Evolutionary conservation across 371 early-diverging fungal species (phyloP).

Genomic region (Mucor mucedo): DNA sequence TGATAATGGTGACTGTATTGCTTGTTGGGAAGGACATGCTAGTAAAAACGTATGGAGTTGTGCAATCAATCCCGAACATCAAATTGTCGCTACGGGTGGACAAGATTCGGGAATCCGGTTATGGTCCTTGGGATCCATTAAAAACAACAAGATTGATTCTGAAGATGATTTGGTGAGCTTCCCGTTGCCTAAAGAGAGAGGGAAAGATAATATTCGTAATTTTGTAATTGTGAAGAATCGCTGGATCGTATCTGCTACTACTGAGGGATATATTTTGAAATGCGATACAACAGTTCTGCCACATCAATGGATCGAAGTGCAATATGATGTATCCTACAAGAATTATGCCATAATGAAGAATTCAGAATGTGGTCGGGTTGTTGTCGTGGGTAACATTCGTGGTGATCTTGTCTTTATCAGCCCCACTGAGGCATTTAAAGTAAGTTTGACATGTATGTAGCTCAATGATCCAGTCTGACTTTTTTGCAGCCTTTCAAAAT

Average conservation of each 20-base stretch:
- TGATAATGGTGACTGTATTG: slow-evolving; percentile 58
- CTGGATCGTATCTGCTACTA: slow-evolving; percentile 42
- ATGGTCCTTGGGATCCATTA: slow-evolving; percentile 67
- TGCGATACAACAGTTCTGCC: slow-evolving; percentile 29
- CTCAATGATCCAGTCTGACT: background rate
- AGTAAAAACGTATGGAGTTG: slow-evolving; percentile 88
- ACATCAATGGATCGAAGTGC: slow-evolving; percentile 37
- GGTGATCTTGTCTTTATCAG: slow-evolving; percentile 64
- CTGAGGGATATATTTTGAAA: slow-evolving; percentile 52
- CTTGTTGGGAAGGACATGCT: slow-evolving; percentile 79
- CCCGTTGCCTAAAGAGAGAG: slow-evolving; percentile 26
- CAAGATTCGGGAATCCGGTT: slow-evolving; percentile 81
- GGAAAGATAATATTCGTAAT: slow-evolving; percentile 55
- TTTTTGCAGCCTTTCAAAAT: slow-evolving; percentile 45
- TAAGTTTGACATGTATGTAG: slow-evolving; percentile 13
- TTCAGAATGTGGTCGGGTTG: slow-evolving; percentile 61
- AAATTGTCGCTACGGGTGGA: slow-evolving; percentile 76
- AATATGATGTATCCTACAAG: slow-evolving; percentile 20
- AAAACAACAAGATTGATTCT: slow-evolving; percentile 60
- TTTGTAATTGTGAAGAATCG: slow-evolving; percentile 52
- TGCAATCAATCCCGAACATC: slow-evolving; percentile 60
- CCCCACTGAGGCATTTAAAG: slow-evolving; percentile 50
- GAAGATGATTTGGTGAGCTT: slow-evolving; percentile 46
- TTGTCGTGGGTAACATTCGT: slow-evolving; percentile 61
- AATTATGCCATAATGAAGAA: slow-evolving; percentile 65